Evolutionary conservation across 768 basidiomycete species (phyloP).

Genomic region (Auricularia sp.): DNA sequence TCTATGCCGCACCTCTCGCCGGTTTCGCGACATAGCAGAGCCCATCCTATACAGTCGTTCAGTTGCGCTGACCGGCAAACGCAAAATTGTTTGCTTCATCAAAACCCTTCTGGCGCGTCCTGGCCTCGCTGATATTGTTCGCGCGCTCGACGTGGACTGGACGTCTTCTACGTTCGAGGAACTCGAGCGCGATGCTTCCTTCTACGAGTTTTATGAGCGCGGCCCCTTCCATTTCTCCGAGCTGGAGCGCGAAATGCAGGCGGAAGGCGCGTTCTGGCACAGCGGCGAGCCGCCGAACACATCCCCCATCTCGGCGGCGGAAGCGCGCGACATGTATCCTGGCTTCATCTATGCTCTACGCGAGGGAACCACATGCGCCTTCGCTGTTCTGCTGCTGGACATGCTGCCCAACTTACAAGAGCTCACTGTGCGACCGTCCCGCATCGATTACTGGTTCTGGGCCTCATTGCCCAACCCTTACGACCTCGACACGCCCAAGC

Average conservation of each 20-base stretch:
- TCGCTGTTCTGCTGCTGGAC: neutral
- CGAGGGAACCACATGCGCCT: neutral
- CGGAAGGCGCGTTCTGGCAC: neutral
- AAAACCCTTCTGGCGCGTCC: neutral
- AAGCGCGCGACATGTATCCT: neutral
- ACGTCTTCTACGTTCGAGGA: neutral
- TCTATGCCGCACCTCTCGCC: neutral
- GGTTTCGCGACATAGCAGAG: neutral
- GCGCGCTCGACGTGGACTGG: neutral
- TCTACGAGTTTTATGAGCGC: neutral
- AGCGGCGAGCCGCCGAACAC: neutral
- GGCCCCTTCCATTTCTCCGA: neutral
- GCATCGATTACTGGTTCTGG: neutral
- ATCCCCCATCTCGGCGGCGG: neutral
- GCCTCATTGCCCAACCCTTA: neutral
- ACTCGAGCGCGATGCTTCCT: neutral
- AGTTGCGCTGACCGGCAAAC: neutral
- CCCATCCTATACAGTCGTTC: neutral
- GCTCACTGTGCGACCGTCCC: neutral
- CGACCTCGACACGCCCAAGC: neutral
- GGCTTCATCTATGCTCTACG: neutral
- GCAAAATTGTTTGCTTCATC: neutral
- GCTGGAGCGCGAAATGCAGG: neutral
- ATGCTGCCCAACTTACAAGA: neutral
- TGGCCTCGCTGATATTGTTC: neutral